phyloP scores from a whole-genome alignment of 1,139 yeast genomes.

The Suhomyces bokatorum region DNA sequence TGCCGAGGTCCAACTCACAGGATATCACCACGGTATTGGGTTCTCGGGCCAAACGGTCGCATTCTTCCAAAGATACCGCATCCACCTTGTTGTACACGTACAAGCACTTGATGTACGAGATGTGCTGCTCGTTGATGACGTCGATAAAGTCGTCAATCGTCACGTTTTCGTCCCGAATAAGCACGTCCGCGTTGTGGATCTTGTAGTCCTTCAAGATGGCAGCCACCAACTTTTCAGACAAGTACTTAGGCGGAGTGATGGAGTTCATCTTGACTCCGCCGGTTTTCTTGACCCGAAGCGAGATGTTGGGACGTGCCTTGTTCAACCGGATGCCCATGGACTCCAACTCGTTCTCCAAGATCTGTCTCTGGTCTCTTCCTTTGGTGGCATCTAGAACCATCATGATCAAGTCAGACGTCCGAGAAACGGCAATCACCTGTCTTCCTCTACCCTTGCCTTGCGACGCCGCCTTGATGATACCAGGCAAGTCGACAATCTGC shows the following conservation, averaged over 20 bases:
- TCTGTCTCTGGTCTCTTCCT: conserved; percentile 81
- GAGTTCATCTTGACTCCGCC: conserved; percentile 90
- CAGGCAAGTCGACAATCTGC: conserved; percentile 94
- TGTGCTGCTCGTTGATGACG: conserved; percentile 80
- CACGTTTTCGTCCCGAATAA: conserved; percentile 83
- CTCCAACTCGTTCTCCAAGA: conserved; percentile 86
- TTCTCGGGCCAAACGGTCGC: conserved; percentile 85
- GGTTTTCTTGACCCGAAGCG: conserved; percentile 74
- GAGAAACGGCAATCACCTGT: conserved; percentile 94
- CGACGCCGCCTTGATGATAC: conserved; percentile 94
- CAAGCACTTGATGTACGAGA: conserved; percentile 86
- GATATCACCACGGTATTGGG: conserved; percentile 94
- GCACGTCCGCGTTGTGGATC: conserved; percentile 90
- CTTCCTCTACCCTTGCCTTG: conserved; percentile 98
- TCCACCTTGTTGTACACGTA: conserved; percentile 95
- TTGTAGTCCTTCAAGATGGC: conserved; percentile 82
- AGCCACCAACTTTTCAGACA: conserved; percentile 78
- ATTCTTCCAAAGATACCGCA: conserved; percentile 92
- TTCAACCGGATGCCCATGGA: conserved; percentile 92
- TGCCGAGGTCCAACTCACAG: conserved; percentile 82
- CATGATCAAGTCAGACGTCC: conserved; percentile 88
- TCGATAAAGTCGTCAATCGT: conserved; percentile 95
- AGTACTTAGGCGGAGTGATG: conserved; percentile 75
- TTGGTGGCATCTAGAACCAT: conserved; percentile 97
- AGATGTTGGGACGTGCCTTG: conserved; percentile 76